Conservation (phyloP, 306 rosid species). For the Benincasa hispida region DNA sequence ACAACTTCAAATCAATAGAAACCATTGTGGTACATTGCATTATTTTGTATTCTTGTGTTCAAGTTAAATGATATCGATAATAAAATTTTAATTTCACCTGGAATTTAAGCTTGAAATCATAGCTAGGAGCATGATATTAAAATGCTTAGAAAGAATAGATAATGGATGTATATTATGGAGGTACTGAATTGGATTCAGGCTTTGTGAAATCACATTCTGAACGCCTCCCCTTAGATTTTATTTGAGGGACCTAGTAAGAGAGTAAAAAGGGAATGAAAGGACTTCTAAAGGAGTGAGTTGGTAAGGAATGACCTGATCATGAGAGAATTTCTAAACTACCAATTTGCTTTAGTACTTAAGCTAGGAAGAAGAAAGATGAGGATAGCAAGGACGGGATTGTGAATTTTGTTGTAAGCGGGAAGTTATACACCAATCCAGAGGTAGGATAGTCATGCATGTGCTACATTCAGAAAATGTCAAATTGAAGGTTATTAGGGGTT, state of each 20-base stretch:
- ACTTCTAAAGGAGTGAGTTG: not conserved
- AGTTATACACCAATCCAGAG: not conserved
- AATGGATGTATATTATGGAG: not conserved
- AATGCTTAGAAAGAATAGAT: not conserved
- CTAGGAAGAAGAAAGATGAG: not conserved
- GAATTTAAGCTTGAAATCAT: not conserved
- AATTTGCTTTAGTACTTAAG: not conserved
- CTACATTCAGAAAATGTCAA: no score
- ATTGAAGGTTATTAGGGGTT: not conserved
- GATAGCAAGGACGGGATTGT: not conserved
- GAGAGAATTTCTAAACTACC: not conserved
- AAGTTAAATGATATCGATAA: not conserved
- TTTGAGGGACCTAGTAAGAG: not conserved
- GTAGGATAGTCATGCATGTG: not conserved
- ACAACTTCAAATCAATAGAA: not conserved
- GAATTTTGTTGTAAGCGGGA: not conserved
- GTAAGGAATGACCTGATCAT: not conserved
- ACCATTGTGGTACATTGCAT: not conserved
- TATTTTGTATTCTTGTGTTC: not conserved
- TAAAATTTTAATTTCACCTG: not conserved
- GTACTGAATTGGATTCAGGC: not conserved
- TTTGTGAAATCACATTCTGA: not conserved
- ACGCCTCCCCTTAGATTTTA: not conserved
- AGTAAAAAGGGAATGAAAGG: not conserved
- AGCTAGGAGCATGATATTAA: not conserved